Evolutionary conservation across 805 yeast species (phyloP).

Genomic region (Cyberlindnera sargentensis): DNA sequence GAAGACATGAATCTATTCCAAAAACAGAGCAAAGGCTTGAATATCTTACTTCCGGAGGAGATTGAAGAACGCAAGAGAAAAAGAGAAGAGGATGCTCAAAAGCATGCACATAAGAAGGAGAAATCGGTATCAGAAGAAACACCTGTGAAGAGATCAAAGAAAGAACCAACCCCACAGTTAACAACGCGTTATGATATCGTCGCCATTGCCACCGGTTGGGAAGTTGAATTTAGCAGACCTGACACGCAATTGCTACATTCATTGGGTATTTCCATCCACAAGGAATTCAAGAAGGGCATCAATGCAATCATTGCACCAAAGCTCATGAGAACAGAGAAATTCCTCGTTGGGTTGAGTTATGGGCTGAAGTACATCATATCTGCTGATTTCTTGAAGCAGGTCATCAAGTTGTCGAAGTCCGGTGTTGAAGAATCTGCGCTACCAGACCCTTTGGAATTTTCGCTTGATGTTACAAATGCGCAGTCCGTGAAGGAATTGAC

Average conservation of each 20-base stretch:
- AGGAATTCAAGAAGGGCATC: slow-evolving; percentile 25
- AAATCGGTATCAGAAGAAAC: background rate
- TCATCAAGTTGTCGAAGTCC: slow-evolving; percentile 28
- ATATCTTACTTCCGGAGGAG: slow-evolving; percentile 37
- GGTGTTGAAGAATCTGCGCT: slow-evolving; percentile 16
- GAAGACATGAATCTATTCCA: slow-evolving; percentile 60
- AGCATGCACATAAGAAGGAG: slow-evolving; percentile 7
- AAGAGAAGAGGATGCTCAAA: slow-evolving; percentile 22
- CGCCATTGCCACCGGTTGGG: slow-evolving; percentile 64
- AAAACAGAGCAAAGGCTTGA: slow-evolving; percentile 35
- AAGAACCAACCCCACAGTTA: slow-evolving; percentile 4
- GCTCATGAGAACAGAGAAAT: slow-evolving; percentile 81
- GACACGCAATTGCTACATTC: slow-evolving; percentile 37
- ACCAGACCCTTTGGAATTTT: slow-evolving; percentile 23
- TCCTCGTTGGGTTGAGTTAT: slow-evolving; percentile 59
- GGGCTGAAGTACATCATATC: slow-evolving; percentile 43
- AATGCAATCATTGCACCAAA: slow-evolving; percentile 71
- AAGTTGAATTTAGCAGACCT: slow-evolving; percentile 34
- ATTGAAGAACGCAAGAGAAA: slow-evolving; percentile 24
- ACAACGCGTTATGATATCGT: slow-evolving; percentile 26
- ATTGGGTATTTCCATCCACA: slow-evolving; percentile 51
- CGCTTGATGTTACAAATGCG: slow-evolving; percentile 28
- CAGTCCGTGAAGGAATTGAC: slow-evolving; percentile 27
- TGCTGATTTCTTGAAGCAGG: slow-evolving; percentile 46
- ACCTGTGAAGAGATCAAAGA: slow-evolving; percentile 11